A percentile compares a stretch with the other conserved stretches of the same genome.
These are phyloP conservation scores for Colletotrichum australisinense DNA, from an alignment of 2,329 filamentous ascomycete species.

Conservation along the genomic window DNA sequence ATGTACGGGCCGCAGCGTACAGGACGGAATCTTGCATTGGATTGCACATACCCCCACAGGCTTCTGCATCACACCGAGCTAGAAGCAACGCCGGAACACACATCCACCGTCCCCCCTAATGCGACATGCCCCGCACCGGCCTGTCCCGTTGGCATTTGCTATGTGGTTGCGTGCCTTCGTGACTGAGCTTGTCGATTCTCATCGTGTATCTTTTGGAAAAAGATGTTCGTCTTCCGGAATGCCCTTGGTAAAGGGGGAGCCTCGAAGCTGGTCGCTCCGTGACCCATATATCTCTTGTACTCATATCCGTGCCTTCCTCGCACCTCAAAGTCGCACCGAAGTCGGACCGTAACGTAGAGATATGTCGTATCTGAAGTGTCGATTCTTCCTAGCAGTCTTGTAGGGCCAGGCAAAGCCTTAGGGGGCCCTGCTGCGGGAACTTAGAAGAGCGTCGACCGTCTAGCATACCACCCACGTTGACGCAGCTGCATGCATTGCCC, in stretches of 20 bases:
- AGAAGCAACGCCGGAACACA: conserved; percentile 19
- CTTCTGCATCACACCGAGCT: conserved; percentile 17
- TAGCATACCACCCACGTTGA: conserved; percentile 10
- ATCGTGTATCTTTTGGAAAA: not conserved
- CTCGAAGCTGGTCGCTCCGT: not conserved
- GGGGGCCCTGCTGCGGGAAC: conserved; percentile 5
- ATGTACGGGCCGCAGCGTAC: conserved; percentile 26
- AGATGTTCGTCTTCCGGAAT: not conserved
- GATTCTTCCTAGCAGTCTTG: not conserved
- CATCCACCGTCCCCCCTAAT: conserved; percentile 7
- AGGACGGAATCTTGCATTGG: conserved; percentile 36
- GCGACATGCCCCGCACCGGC: conserved; percentile 15
- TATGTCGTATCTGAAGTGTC: not conserved
- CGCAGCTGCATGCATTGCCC: conserved; percentile 27
- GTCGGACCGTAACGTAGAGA: conserved; percentile 13
- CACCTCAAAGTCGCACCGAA: not conserved
- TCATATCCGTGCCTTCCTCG: not conserved
- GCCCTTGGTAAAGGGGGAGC: not conserved
- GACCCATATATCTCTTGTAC: not conserved
- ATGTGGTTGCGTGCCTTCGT: conserved; percentile 13
- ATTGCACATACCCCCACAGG: conserved; percentile 25
- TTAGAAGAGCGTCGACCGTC: not conserved
- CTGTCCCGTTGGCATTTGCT: not conserved
- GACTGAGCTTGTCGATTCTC: conserved; percentile 16
- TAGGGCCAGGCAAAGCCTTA: conserved; percentile 23